These are phyloP conservation scores for Eimeria praecox DNA, from an alignment of 169 alveolate species.

Conservation along the genomic window DNA sequence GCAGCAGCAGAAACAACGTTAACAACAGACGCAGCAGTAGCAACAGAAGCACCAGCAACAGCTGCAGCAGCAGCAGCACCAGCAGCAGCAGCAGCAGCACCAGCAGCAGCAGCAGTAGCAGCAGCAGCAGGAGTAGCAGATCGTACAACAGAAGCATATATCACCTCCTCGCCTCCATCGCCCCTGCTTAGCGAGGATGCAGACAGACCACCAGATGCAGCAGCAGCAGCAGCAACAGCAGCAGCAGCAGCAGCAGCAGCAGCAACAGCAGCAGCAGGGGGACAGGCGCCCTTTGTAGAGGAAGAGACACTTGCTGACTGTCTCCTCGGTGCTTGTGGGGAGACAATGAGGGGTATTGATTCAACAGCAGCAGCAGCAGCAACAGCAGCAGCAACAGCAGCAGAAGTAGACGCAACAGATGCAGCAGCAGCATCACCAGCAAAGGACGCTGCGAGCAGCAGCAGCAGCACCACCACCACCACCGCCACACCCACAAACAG, in stretches of 20 bases:
- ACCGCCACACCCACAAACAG: neutral
- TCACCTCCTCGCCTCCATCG: neutral
- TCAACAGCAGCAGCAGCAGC: conserved; percentile 17
- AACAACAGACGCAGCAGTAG: neutral
- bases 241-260: conserved; percentile 13
- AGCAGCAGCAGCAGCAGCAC: neutral
- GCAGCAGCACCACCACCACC: conserved; percentile 21
- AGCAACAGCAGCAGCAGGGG: conserved; percentile 4
- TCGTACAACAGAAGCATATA: neutral
- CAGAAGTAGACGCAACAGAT: too few relatives aligned
- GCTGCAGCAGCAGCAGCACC: neutral
- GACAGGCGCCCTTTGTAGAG: neutral
- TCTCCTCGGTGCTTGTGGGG: conserved; percentile 7
- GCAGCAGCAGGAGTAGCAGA: neutral
- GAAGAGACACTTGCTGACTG: conserved; percentile 38
- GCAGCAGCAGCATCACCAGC: neutral
- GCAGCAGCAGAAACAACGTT: neutral
- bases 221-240: neutral
- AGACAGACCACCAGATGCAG: neutral
- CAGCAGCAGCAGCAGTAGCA: neutral
- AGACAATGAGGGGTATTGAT: neutral
- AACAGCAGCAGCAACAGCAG: neutral
- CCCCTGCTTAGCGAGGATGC: conserved; percentile 17
- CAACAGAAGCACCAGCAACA: too few relatives aligned
- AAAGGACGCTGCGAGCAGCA: neutral